These are phyloP conservation scores for Xylaria sp. DNA, from an alignment of 2,329 filamentous ascomycete genomes.

Conservation along the genomic window DNA sequence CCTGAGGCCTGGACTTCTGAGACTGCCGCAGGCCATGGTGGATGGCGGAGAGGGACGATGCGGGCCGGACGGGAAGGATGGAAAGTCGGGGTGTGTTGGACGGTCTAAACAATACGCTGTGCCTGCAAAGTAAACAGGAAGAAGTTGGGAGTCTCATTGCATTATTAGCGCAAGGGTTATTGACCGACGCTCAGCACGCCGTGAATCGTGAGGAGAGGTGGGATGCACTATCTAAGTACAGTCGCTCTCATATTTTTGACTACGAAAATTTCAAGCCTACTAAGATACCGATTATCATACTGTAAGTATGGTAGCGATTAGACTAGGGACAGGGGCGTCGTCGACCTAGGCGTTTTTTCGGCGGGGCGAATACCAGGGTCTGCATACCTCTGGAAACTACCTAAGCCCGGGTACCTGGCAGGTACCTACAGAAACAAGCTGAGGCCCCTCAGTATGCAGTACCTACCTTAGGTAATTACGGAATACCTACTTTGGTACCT, in stretches of 20 bases:
- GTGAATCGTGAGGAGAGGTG: neutral
- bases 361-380: neutral
- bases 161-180: slow-evolving; percentile 22
- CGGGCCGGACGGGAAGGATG: slow-evolving; percentile 40
- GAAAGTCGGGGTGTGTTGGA: slow-evolving; percentile 13
- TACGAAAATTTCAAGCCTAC: neutral
- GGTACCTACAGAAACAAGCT: too few species aligned
- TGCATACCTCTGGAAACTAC: neutral
- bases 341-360: neutral
- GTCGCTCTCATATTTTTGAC: too few species aligned
- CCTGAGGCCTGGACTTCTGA: slow-evolving; percentile 43
- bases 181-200: neutral
- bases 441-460: too few species aligned
- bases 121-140: slow-evolving; percentile 39
- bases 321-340: too few species aligned
- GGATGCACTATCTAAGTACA: too few species aligned
- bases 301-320: too few species aligned
- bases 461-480: too few species aligned
- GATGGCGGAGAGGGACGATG: slow-evolving; percentile 71
- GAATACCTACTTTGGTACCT: too few species aligned
- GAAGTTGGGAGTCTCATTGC: slow-evolving; percentile 40
- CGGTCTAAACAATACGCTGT: slow-evolving; percentile 29
- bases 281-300: neutral
- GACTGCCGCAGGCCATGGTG: slow-evolving; percentile 64
- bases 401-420: too few species aligned